Evolutionary conservation across 2,329 filamentous ascomycete genomes (phyloP).

Genomic region (Penicillium sclerotigenum): DNA sequence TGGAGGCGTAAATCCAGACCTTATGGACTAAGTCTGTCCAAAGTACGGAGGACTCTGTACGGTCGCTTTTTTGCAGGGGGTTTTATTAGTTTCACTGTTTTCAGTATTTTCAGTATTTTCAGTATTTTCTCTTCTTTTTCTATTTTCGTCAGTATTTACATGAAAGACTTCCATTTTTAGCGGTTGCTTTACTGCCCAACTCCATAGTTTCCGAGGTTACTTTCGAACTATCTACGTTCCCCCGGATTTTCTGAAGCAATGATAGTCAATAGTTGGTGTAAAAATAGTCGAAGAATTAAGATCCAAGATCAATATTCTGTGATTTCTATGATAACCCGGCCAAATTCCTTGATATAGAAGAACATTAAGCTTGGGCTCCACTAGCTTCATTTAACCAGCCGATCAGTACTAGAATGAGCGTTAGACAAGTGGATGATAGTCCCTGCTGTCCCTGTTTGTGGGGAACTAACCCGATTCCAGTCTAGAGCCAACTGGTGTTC

Average conservation of each 20-base stretch:
- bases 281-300: background rate
- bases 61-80: background rate
- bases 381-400: background rate
- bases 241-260: background rate
- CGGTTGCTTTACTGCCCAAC: background rate
- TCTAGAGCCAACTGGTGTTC: conserved; percentile 1
- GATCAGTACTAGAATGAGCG: conserved; percentile 1
- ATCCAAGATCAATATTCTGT: background rate
- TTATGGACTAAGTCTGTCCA: background rate
- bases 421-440: background rate
- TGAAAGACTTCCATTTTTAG: background rate
- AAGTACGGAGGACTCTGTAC: no score
- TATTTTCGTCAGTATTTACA: background rate
- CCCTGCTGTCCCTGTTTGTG: background rate
- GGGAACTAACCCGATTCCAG: background rate
- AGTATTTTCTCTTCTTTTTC: no score
- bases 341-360: background rate
- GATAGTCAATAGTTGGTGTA: background rate
- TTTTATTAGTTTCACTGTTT: no score
- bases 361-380: background rate
- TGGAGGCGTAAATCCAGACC: background rate
- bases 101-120: no score
- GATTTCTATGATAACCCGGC: background rate
- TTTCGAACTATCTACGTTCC: background rate
- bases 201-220: background rate